Conservation (phyloP, 108 stramenopile species). For the Nitzschia sp. region DNA sequence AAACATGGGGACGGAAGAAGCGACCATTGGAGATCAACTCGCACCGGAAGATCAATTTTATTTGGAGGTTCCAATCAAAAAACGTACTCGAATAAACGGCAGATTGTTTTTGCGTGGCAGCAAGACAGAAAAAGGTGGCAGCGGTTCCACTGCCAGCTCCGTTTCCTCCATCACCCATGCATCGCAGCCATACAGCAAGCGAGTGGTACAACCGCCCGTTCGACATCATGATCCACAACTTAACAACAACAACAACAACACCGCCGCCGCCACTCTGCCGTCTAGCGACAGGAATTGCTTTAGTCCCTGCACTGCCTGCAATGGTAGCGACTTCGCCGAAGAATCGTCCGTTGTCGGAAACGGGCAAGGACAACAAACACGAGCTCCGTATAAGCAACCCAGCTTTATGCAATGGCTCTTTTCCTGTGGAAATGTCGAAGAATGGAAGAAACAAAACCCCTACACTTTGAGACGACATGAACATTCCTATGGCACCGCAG, state of each 20-base stretch:
- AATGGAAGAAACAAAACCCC: neutral
- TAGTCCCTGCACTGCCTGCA: neutral
- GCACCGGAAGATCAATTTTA: constrained; percentile 21
- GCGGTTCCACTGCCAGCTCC: neutral
- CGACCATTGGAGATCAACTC: constrained; percentile 13
- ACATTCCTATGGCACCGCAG: too few relatives aligned
- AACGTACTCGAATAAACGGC: neutral
- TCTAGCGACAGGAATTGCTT: neutral
- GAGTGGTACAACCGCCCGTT: neutral
- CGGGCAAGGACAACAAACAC: neutral
- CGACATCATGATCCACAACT: neutral
- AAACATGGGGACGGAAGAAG: too few relatives aligned
- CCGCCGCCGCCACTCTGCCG: neutral
- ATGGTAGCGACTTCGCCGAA: too few relatives aligned
- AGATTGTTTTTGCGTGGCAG: neutral
- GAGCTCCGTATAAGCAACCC: neutral
- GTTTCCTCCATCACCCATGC: neutral
- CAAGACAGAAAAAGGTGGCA: neutral
- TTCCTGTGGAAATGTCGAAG: neutral
- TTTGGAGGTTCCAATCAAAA: constrained; percentile 14
- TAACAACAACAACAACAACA: neutral
- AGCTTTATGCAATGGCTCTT: neutral
- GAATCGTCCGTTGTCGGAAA: neutral
- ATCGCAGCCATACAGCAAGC: neutral
- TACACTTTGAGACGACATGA: too few relatives aligned